These are phyloP conservation scores for Azolla pinnata DNA, from an alignment of 75 land plant genomes.

Conservation along the genomic window DNA sequence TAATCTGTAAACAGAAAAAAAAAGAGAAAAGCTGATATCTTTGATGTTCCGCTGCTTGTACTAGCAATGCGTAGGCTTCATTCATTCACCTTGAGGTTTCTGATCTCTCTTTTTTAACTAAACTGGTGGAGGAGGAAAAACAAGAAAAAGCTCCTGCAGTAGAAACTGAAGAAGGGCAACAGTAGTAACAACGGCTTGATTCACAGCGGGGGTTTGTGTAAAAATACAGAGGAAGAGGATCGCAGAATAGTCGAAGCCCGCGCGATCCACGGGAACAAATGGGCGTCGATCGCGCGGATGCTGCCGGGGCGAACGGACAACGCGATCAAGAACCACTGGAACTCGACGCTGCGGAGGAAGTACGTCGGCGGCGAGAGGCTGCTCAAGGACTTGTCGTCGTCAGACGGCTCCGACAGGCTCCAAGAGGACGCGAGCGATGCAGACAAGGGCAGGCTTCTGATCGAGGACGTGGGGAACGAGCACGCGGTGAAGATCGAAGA, in stretches of 20 bases:
- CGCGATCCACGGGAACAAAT: constrained; percentile 89
- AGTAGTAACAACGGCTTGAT: neutral
- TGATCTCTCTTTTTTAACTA: no score
- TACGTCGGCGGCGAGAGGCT: constrained; percentile 23
- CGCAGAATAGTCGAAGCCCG: constrained; percentile 65
- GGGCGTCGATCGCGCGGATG: constrained; percentile 81
- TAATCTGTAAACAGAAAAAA: no score
- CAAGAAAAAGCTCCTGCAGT: no score
- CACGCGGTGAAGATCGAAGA: neutral
- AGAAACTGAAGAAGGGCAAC: no score
- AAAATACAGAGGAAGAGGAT: constrained; percentile 82
- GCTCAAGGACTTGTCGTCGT: constrained; percentile 19
- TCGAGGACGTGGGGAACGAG: constrained; percentile 26
- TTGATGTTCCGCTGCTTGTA: no score
- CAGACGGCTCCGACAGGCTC: constrained; percentile 27
- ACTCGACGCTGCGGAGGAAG: constrained; percentile 62
- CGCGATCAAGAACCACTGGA: constrained; percentile 95
- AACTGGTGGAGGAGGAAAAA: no score
- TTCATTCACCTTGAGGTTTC: no score
- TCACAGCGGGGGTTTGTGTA: neutral
- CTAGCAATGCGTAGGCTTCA: no score
- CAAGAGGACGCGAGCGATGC: constrained; percentile 17
- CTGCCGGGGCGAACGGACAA: constrained; percentile 91
- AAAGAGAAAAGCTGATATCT: no score
- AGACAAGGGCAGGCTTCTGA: constrained; percentile 7